Percentiles rank a stretch among this genome's conserved stretches.
Conservation (phyloP, 164 flowering plant genomes). For the grape (Vitis vinifera) region ASM3070453v1 NC_081807.1:4967501-4968000, state of each 20-base stretch:
- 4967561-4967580: background rate
- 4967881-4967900: slow-evolving; percentile 53
- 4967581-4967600: background rate
- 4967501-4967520: slow-evolving; percentile 28
- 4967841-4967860: background rate
- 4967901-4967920: slow-evolving; percentile 79
- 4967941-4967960: slow-evolving; percentile 58
- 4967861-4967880: background rate
- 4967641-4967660: slow-evolving; percentile 51
- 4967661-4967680: slow-evolving; percentile 60
- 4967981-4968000: slow-evolving; percentile 40
- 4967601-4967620: too few relatives aligned
- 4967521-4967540: too few relatives aligned
- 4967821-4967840: too few relatives aligned
- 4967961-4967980: slow-evolving; percentile 67
- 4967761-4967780: slow-evolving; percentile 62
- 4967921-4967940: slow-evolving; percentile 63
- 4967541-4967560: background rate
- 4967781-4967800: slow-evolving; percentile 68
- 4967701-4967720: slow-evolving; percentile 65
- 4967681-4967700: slow-evolving; percentile 49
- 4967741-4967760: slow-evolving; percentile 70
- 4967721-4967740: slow-evolving; percentile 52
- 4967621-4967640: slow-evolving; percentile 63
- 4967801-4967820: background rate